Base-by-base conservation (phyloP, 2,329 filamentous ascomycete genomes). In the Sporothrix curviconia region DNA sequence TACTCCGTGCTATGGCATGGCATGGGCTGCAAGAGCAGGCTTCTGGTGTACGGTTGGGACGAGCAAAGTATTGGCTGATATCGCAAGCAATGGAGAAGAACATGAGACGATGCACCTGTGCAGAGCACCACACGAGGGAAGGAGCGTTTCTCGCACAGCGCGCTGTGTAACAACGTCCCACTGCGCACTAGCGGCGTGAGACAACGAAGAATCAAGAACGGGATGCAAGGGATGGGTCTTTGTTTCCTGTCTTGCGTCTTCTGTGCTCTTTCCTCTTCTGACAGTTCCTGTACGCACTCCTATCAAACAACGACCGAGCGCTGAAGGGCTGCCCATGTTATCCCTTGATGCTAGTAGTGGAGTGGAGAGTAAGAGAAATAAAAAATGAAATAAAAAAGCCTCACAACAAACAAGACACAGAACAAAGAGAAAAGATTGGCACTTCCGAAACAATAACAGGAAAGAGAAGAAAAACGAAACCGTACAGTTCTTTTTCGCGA, bases 321-420 rank as follows among this genome's bases (percentile, higher is more conserved):
- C n/a, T n/a, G n/a, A n/a, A n/a, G n/a, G n/a, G n/a, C n/a, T n/a
- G n/a, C n/a, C n/a, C n/a, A n/a, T n/a, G n/a, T n/a, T n/a, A n/a
- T n/a, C n/a, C n/a, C n/a, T n/a, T n/a, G n/a, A n/a, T n/a, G n/a
- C n/a, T n/a, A n/a, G n/a, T n/a, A n/a, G n/a, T n/a, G n/a, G n/a
- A n/a, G n/a, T n/a, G n/a, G n/a, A n/a, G n/a, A n/a, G n/a, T n/a
- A n/a, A n/a, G n/a, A n/a, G n/a, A n/a, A n/a, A n/a, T n/a, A n/a
- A n/a, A n/a, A n/a, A n/a, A n/a, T n/a, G n/a, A 37, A 28, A 22
- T 14, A 28, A 7, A 39, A 51, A 37, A 19, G 49, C 49, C 34
- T 51, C 49, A 39, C 22, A 51, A 39, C 49, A 39, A 50, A 28
- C 49, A 50, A 17, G 46, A 37, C 47, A 50, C n/a, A 53, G 50